Evolutionary conservation across 2,329 filamentous ascomycete species (phyloP), one percentile per base, ranked within the genome.

Genomic region (Xenoacremonium recifei): DNA sequence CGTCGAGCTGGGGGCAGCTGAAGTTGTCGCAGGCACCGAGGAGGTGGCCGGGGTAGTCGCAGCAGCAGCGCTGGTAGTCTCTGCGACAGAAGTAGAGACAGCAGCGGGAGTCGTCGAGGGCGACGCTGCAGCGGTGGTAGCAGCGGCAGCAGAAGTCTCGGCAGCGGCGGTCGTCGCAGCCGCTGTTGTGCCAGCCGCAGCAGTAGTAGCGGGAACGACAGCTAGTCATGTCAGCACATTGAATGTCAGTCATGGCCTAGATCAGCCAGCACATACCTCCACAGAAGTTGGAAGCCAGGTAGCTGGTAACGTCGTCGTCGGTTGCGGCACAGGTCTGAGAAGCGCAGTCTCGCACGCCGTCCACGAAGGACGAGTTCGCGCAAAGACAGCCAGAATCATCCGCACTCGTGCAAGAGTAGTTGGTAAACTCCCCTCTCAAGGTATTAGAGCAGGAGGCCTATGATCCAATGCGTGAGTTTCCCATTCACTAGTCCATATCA

Each of bases 311-410:
- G 23, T 55, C 29, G 29, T 15, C 9, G 29, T 15, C 6, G 9
- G 9, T 16, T 16, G 29, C 6, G 15, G 47, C 53, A 44, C 60
- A 64, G 9, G 39, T 34, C 11, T 56, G 54, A 33, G 51, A 55
- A 23, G 68, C 62, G 43, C 71, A 75, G 36, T 73, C 69, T 17
- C 58, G 53, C 35, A 73, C 60, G n/a, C 66, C 67, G 40, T 53
- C 54, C 20, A 54, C 35, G 39, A 69, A 69, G 16, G 54, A 54
- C 1, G 56, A 39, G 10, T 64, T 63, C 20, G 46, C 51, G 48
- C 73, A 76, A 13, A 75, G 59, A 46, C 73, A 76, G 13, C 57
- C 51, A 16, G 23, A 9, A 13, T 27, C 23, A 9, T 9, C 23
- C 13, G 23, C 23, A 27, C 23, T 27, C 9, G 23, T 27, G 13